Percentiles rank a stretch among this genome's conserved stretches.
Evolutionary conservation across 1,139 yeast species (phyloP).

Genomic region (Candida frijolesensis): DNA sequence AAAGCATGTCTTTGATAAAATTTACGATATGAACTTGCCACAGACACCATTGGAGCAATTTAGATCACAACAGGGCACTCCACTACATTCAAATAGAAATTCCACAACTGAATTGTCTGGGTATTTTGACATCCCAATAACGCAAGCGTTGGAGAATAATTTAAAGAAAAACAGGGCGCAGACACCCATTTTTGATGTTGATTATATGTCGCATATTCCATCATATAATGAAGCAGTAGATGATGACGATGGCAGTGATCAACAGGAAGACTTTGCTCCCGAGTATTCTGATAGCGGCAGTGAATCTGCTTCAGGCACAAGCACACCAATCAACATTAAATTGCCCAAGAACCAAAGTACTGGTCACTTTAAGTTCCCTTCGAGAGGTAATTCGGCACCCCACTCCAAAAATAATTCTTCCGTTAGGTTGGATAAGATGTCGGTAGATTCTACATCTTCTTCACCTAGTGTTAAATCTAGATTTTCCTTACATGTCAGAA

Average conservation of each 20-base stretch:
- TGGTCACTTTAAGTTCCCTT: conserved; percentile 9
- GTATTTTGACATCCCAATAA: conserved; percentile 31
- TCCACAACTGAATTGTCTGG: conserved; percentile 23
- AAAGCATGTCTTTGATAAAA: conserved; percentile 36
- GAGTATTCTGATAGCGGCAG: conserved; percentile 17
- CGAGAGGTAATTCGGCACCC: conserved; percentile 12
- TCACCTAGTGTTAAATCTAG: conserved; percentile 8
- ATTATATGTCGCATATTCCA: conserved; percentile 22
- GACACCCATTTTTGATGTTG: conserved; percentile 13
- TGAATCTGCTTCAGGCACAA: conserved; percentile 8
- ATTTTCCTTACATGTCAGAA: conserved; percentile 7
- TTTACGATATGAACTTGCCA: conserved; percentile 38
- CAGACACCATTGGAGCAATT: conserved; percentile 45
- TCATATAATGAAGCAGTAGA: conserved; percentile 28
- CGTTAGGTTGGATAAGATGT: conserved; percentile 9
- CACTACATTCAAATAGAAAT: conserved; percentile 21
- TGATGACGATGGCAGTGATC: conserved; percentile 21
- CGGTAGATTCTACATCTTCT: conserved; percentile 1
- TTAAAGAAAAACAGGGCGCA: conserved; percentile 6
- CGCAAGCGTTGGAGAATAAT: conserved; percentile 13
- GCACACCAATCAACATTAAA: conserved; percentile 10
- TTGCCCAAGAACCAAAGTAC: conserved; percentile 7
- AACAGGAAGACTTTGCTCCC: conserved; percentile 23
- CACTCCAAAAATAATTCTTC: conserved; percentile 10
- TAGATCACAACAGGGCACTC: conserved; percentile 24